Evolutionary conservation across 352 stramenopile species (phyloP), one percentile per base, ranked within the genome.

Genomic region (Pythium utonaiense): DNA sequence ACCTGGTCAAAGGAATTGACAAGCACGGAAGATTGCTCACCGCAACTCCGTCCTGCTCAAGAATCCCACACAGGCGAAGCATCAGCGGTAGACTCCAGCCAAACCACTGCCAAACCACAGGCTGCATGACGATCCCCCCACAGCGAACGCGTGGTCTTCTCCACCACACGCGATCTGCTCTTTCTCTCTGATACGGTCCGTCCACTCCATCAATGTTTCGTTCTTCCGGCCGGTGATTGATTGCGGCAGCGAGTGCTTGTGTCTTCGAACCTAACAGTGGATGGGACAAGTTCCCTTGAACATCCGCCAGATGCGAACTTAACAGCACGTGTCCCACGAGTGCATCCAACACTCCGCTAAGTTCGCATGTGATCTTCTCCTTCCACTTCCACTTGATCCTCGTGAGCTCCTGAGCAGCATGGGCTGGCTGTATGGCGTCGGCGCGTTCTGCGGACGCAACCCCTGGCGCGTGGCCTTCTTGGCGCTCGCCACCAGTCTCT

Each of bases 401-500:
- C 55, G 55, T 22, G 33, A 27, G 34, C 33, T 40, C 30, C 19
- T 31, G 22, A 10, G 16, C 0, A 60, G 14, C 48, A 90, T 87
- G 80, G 57, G 74, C 45, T 69, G 64, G 33, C 80, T 90, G 66
- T 86, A 75, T 56, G 66, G 70, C 34, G 48, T 92, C 27, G 83
- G 83, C 14, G 69, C 70, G 60, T 69, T 84, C 64, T 85, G 75
- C 63, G 73, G 74, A 51, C 67, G 62, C 31, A 69, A 68, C 14
- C 78, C 83, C 4, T 74, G 69, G 70, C 69, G 70, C 45, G 69
- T 88, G 25, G 68, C 74, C 40, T 58, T 86, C 13, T 56, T 69
- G 2, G 77, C 80, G 21, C 52, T 89, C 14, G 19, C 75, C 6
- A 75, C 70, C 31, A 89, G 81, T 54, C 55, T 74, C 21, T 57